A percentile compares a stretch with the other conserved stretches of the same genome.
Evolutionary conservation across 176 grass and related monocot genomes (phyloP).

Genomic region (Dactylis glomerata): DNA sequence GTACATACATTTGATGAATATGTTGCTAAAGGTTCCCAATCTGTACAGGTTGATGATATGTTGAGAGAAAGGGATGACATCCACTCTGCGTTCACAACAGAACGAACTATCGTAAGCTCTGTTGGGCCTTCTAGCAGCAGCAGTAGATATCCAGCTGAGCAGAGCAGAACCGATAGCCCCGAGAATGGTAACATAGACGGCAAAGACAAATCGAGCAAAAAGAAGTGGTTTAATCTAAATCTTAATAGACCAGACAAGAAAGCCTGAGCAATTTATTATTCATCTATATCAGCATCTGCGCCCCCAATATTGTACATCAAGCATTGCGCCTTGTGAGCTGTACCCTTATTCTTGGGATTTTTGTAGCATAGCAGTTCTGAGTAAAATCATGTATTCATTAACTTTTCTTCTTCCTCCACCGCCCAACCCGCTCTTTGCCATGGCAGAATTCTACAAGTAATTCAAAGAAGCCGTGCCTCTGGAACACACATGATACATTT

Average conservation of each 20-base stretch:
- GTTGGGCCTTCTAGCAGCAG: slow-evolving; percentile 45
- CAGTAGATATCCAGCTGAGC: slow-evolving; percentile 50
- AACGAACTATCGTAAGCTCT: slow-evolving; percentile 50
- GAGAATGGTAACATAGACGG: slow-evolving; percentile 68
- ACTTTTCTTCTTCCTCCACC: neutral
- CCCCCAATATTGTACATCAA: slow-evolving; percentile 41
- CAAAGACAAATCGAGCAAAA: slow-evolving; percentile 82
- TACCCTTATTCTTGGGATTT: slow-evolving; percentile 18
- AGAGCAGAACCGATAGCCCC: slow-evolving; percentile 37
- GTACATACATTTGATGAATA: neutral
- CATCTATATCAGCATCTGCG: neutral
- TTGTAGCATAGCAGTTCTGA: slow-evolving; percentile 42
- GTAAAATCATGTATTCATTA: slow-evolving; percentile 11
- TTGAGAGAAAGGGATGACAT: slow-evolving; percentile 84
- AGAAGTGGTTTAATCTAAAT: slow-evolving; percentile 96
- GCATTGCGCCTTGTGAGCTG: slow-evolving; percentile 32
- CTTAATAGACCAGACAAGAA: slow-evolving; percentile 77
- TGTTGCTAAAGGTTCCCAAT: slow-evolving; percentile 36
- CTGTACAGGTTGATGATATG: slow-evolving; percentile 85
- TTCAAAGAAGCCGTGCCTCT: neutral
- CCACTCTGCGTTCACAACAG: slow-evolving; percentile 76
- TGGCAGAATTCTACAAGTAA: neutral
- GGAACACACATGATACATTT: neutral
- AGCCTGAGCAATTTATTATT: slow-evolving; percentile 33
- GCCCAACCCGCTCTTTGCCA: neutral